phyloP scores from a whole-genome alignment of 768 basidiomycete species.

The Rhizopogon vulgaris region DNA sequence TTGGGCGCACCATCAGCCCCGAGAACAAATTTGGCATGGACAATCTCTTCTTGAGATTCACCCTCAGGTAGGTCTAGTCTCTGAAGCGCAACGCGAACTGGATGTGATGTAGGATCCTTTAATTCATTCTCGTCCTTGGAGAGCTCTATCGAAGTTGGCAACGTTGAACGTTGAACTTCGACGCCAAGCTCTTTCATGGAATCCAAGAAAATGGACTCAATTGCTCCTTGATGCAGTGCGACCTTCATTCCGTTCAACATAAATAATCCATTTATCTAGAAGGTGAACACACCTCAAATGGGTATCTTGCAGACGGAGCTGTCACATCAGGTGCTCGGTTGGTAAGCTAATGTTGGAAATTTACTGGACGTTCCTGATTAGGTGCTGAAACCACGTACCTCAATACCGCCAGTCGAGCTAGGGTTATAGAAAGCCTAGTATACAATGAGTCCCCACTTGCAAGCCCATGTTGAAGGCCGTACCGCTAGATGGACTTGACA shows the following conservation, averaged over 20 bases:
- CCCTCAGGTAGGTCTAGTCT: conserved; percentile 22
- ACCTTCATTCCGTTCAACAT: conserved; percentile 13
- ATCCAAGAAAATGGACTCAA: conserved; percentile 29
- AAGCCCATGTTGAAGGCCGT: conserved; percentile 14
- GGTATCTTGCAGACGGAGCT: conserved; percentile 57
- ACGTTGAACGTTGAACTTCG: conserved; percentile 27
- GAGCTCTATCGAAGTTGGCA: conserved; percentile 22
- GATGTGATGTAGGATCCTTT: conserved; percentile 15
- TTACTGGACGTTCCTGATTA: background rate
- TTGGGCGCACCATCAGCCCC: conserved; percentile 59
- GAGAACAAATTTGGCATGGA: conserved; percentile 68
- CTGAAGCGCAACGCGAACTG: conserved; percentile 18
- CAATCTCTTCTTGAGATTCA: conserved; percentile 41
- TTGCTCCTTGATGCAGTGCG: conserved; percentile 28
- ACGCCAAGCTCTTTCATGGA: conserved; percentile 25
- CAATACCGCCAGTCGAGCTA: conserved; percentile 50
- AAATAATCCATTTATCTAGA: background rate
- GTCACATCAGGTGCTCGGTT: conserved; percentile 56
- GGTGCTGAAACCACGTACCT: conserved; percentile 28
- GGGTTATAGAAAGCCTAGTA: conserved; percentile 73
- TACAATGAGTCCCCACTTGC: background rate
- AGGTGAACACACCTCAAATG: conserved; percentile 49
- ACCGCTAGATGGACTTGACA: conserved; percentile 66
- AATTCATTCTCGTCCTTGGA: conserved; percentile 19
- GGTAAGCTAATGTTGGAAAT: conserved; percentile 40